These are phyloP conservation scores for Citrus glauca DNA, from an alignment of 345 rosid species.

Conservation along the genomic window DNA sequence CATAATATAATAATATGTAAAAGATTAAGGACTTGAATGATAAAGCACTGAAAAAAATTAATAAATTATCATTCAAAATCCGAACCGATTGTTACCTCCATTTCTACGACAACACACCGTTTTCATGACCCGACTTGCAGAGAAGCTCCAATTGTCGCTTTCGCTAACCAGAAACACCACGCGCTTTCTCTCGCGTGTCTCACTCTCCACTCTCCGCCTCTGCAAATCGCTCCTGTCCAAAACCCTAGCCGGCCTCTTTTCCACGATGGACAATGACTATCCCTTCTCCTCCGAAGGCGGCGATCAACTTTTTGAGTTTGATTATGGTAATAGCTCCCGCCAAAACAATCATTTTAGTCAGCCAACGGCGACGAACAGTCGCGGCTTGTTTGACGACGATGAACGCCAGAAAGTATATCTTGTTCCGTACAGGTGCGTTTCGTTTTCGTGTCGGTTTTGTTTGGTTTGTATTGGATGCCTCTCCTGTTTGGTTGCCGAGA, in stretches of 20 bases:
- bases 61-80: background rate
- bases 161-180: slow-evolving; percentile 13
- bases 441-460: background rate
- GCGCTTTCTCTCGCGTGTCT: slow-evolving; percentile 30
- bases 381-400: slow-evolving; percentile 13
- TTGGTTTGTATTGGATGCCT: background rate
- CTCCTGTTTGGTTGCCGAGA: slow-evolving; percentile 14
- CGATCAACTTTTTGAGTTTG: slow-evolving; percentile 24
- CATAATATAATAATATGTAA: too few relatives aligned
- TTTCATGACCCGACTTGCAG: slow-evolving; percentile 15
- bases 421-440: slow-evolving; percentile 44
- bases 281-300: slow-evolving; percentile 25
- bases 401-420: slow-evolving; percentile 35
- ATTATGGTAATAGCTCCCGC: slow-evolving; percentile 14
- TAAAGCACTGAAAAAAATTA: background rate
- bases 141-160: slow-evolving; percentile 15
- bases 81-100: background rate
- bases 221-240: slow-evolving; percentile 20
- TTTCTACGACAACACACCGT: background rate
- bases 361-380: background rate
- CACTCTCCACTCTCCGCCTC: slow-evolving; percentile 17
- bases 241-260: slow-evolving; percentile 13
- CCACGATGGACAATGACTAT: slow-evolving; percentile 23
- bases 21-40: background rate
- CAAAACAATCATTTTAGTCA: background rate